Evolutionary conservation across 1,139 yeast species (phyloP).

Genomic region (Geotrichum australiense): DNA sequence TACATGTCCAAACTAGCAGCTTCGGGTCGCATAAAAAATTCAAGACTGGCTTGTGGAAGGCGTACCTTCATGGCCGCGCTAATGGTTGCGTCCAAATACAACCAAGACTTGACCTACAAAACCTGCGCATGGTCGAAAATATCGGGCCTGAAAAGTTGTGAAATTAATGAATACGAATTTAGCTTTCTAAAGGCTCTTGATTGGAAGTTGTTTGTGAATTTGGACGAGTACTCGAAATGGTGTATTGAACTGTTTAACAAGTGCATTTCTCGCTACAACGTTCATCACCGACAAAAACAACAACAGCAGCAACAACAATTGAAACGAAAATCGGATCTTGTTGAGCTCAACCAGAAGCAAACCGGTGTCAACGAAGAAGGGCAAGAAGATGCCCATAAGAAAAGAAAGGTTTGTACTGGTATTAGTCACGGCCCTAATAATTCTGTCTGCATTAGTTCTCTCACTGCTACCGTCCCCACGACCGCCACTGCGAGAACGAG

Average conservation of each 20-base stretch:
- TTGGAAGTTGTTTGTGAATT: constrained; percentile 50
- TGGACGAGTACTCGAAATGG: constrained; percentile 49
- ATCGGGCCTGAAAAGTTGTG: constrained; percentile 51
- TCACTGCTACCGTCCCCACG: background rate
- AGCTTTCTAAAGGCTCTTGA: constrained; percentile 48
- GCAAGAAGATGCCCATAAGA: too few relatives aligned
- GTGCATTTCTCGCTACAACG: background rate
- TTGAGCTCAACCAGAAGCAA: background rate
- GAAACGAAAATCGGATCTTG: background rate
- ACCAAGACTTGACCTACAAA: constrained; percentile 66
- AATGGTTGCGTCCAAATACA: constrained; percentile 64
- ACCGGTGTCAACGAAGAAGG: too few relatives aligned
- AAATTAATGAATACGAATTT: constrained; percentile 49
- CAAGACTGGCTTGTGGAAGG: constrained; percentile 44
- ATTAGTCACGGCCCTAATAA: too few relatives aligned
- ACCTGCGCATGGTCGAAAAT: constrained; percentile 71
- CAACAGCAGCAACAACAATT: background rate
- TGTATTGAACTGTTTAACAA: constrained; percentile 29
- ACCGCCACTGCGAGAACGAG: background rate
- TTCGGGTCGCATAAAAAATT: background rate
- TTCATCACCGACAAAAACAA: background rate
- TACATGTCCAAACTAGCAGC: constrained; percentile 43
- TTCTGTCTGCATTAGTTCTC: background rate
- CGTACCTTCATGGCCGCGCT: constrained; percentile 59
- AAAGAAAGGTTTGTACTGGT: too few relatives aligned